A percentile compares a stretch with the other conserved stretches of the same genome.
phyloP scores from a whole-genome alignment of 1,284 basidiomycete species.

The Kwoniella shivajii region DNA sequence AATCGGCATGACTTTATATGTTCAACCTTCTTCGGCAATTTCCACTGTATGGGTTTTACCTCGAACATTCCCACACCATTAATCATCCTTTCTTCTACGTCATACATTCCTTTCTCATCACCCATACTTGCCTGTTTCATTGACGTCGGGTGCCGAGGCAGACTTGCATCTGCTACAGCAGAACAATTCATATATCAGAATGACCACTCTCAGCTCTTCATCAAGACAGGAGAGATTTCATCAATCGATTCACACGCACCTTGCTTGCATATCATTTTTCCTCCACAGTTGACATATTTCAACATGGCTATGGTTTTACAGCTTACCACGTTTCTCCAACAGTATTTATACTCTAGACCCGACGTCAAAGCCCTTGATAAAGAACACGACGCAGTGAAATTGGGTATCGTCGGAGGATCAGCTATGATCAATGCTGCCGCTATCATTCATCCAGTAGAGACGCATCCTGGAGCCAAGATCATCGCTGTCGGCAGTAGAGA shows the following conservation, averaged over 20 bases:
- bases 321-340: slow-evolving; percentile 10
- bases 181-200: no score
- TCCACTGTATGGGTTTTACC: not conserved
- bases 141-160: no score
- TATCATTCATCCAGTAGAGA: slow-evolving; percentile 12
- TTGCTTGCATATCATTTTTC: no score
- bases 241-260: no score
- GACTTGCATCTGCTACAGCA: no score
- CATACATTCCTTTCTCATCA: not conserved
- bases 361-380: slow-evolving; percentile 8
- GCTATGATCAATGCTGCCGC: slow-evolving; percentile 14
- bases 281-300: no score
- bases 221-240: no score
- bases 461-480: slow-evolving; percentile 10
- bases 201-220: no score
- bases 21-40: not conserved
- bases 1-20: no score
- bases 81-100: not conserved
- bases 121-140: not conserved
- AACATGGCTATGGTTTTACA: slow-evolving; percentile 17
- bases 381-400: slow-evolving; percentile 1
- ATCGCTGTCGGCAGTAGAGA: slow-evolving; percentile 6
- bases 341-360: slow-evolving; percentile 9
- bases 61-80: not conserved
- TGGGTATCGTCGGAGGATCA: slow-evolving; percentile 8